Conservation (phyloP, 331 rosid genomes). For the Phaseolus coccineus region DNA sequence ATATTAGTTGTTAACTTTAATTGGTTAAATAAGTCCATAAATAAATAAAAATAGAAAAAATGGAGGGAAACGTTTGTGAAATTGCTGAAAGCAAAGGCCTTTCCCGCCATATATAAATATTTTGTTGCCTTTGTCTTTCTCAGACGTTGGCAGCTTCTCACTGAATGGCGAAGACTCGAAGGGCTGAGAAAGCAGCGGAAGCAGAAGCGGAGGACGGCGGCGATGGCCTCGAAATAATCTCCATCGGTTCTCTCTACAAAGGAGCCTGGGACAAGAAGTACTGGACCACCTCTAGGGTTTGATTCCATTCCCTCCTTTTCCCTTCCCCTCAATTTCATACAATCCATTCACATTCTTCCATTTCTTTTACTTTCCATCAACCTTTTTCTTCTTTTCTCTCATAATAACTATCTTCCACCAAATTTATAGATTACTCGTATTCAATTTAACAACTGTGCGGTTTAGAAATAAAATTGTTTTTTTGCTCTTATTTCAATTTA, state of each 20-base stretch:
- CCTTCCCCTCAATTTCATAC: not conserved
- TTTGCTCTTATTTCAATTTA: not conserved
- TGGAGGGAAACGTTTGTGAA: not conserved
- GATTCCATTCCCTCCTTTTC: not conserved
- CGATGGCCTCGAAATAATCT: slow-evolving; percentile 75
- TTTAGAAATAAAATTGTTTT: not conserved
- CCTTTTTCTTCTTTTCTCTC: not conserved
- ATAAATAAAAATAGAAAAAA: no score
- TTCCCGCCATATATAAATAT: slow-evolving; percentile 8
- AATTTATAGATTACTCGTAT: not conserved
- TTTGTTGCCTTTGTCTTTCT: not conserved
- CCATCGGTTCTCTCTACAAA: slow-evolving; percentile 77
- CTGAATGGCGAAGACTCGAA: slow-evolving; percentile 55
- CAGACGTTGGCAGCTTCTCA: not conserved
- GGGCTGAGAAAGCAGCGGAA: slow-evolving; percentile 35
- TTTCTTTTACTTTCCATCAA: not conserved
- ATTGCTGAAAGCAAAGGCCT: not conserved
- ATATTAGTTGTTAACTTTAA: no score
- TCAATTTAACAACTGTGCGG: not conserved
- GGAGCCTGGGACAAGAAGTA: slow-evolving; percentile 93
- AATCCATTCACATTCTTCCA: not conserved
- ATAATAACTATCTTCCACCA: not conserved
- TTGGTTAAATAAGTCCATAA: no score
- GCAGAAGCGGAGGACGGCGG: slow-evolving; percentile 39
- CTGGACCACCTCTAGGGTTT: slow-evolving; percentile 95